Evolutionary conservation across 2,329 filamentous ascomycete genomes (phyloP), one percentile per base, ranked within the genome.

Genomic region (Lachnellula suecica): DNA sequence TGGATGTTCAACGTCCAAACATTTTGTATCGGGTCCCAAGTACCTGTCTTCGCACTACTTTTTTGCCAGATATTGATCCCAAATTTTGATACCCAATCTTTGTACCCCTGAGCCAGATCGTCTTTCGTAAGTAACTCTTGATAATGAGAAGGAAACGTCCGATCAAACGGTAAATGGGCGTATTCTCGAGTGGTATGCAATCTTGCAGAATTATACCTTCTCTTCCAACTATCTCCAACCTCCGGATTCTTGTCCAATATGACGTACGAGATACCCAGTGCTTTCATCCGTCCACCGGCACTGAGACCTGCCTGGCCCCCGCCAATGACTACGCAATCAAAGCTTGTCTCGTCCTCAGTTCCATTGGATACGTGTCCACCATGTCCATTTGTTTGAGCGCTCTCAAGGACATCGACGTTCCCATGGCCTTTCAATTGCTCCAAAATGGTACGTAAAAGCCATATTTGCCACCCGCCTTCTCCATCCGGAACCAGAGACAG

Each of bases 191-290:
- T 38, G 1, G 54, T 59, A 22, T 59, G 57, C 17, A 59, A 46
- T 44, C 41, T 48, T 19, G 49, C 46, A 24, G 56, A 56, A 11
- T 22, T 49, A 47, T 60, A 59, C 43, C 83, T 71, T 38, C 74
- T 73, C 22, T 81, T 74, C 83, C 83, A 87, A 63, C 79, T 85
- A 57, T 87, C 82, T 8, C 83, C 83, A 0, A 87, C 71, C 2
- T 74, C 71, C 0, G 75, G 70, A 53, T 83, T 78, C 24, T 73
- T 71, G 56, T 87, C 83, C 19, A 87, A 70, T 13, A 85, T 60
- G 2, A 86, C 68, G 0, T 79, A 70, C 8, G 76, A 68, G 5
- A 86, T 68, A 1, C 77, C 74, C 1, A 84, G 71, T 70, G 80
- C 78, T 59, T 83, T 81, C 23, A 86, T 72, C 2, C 82, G 76